Conservation (phyloP, 108 stramenopile genomes). For the Skeletonema menzelii region DNA sequence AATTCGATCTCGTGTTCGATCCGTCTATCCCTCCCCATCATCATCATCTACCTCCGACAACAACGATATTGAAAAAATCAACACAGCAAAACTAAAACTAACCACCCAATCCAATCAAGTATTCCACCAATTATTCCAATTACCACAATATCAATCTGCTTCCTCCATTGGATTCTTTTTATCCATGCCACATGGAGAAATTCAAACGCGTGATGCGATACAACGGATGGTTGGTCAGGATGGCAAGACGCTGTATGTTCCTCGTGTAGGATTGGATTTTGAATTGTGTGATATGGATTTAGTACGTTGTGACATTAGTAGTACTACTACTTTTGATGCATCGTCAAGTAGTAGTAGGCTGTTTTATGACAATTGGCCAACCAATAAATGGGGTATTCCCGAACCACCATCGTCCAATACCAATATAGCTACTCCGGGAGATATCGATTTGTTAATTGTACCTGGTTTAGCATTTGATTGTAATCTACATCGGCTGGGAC, state of each 20-base stretch:
- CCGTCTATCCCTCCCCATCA: conserved; percentile 18
- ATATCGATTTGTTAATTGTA: conserved; percentile 81
- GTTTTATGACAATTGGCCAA: conserved; percentile 82
- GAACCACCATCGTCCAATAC: conserved; percentile 66
- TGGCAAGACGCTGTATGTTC: conserved; percentile 78
- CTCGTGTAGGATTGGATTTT: conserved; percentile 86
- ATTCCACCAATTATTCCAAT: conserved; percentile 54
- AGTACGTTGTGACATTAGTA: conserved; percentile 29
- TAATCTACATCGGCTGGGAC: conserved; percentile 69
- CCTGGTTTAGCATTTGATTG: conserved; percentile 88
- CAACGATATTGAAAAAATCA: neutral
- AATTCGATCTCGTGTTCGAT: conserved; percentile 47
- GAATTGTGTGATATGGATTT: conserved; percentile 88
- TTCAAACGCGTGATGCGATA: conserved; percentile 67
- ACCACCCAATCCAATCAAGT: conserved; percentile 58
- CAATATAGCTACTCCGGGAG: conserved; percentile 70
- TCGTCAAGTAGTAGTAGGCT: neutral
- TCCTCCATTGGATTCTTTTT: conserved; percentile 80
- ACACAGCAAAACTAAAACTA: neutral
- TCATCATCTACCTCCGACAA: neutral
- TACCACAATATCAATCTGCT: conserved; percentile 72
- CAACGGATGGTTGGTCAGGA: conserved; percentile 24
- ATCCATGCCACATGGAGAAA: conserved; percentile 86
- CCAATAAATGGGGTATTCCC: conserved; percentile 89
- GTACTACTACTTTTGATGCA: neutral